Conservation (phyloP, 176 grass and related monocot species). For the Musa beccarii region DNA sequence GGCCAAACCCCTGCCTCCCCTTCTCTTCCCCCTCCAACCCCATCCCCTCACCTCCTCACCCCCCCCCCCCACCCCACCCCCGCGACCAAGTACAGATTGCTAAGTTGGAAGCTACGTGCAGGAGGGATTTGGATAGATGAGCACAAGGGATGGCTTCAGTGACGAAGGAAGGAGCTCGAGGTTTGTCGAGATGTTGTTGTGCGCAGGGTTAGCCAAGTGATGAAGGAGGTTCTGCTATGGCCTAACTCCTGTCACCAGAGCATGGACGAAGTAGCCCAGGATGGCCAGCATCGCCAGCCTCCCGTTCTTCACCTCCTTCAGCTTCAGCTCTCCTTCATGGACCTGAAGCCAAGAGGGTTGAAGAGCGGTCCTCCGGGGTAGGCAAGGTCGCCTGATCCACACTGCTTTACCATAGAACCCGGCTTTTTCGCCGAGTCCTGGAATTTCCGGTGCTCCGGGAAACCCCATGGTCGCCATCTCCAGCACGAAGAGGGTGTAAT, state of each 20-base stretch:
- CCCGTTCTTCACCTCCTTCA: constrained; percentile 86
- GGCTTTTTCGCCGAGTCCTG: constrained; percentile 81
- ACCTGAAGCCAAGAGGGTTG: constrained; percentile 78
- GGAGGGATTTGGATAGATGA: too few relatives aligned
- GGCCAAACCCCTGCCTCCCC: too few relatives aligned
- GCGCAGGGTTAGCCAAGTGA: constrained; percentile 70
- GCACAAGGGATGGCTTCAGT: too few relatives aligned
- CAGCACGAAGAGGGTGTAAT: constrained; percentile 86
- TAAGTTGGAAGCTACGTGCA: too few relatives aligned
- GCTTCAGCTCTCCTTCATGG: constrained; percentile 60
- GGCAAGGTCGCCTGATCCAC: constrained; percentile 62
- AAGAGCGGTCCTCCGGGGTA: constrained; percentile 82
- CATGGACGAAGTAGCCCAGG: constrained; percentile 61
- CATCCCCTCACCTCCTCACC: too few relatives aligned
- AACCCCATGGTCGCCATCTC: constrained; percentile 77
- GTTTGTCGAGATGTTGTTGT: constrained; percentile 91
- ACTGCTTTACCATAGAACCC: constrained; percentile 78
- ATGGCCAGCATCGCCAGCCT: constrained; percentile 79
- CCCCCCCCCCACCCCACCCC: too few relatives aligned
- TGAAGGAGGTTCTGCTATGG: constrained; percentile 85
- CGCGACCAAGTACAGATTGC: too few relatives aligned
- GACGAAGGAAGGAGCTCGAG: constrained; percentile 76
- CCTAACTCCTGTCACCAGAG: constrained; percentile 56
- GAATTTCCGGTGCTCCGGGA: constrained; percentile 92
- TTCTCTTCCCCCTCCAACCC: too few relatives aligned